Evolutionary conservation across 2,329 filamentous ascomycete species (phyloP).

Genomic region (Tympanopsis confertula): DNA sequence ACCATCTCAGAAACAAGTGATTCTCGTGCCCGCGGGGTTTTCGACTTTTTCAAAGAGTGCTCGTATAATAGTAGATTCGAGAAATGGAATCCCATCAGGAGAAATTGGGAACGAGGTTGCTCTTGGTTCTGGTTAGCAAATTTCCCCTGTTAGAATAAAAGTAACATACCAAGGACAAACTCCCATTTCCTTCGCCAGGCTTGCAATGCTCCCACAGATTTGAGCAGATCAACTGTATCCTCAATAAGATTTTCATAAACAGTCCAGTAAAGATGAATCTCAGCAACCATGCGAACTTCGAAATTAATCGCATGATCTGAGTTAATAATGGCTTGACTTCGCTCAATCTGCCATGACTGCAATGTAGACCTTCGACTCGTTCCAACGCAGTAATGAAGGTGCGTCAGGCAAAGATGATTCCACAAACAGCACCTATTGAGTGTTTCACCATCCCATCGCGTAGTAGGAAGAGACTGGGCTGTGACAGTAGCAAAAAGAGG

Average conservation of each 20-base stretch:
- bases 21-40: conserved; percentile 17
- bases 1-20: conserved; percentile 26
- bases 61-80: conserved; percentile 28
- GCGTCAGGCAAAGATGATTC: conserved; percentile 29
- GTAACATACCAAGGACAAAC: conserved; percentile 19
- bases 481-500: conserved; percentile 14
- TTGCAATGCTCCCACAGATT: conserved; percentile 18
- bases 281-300: conserved; percentile 30
- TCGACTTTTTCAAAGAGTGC: conserved; percentile 21
- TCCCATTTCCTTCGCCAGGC: conserved; percentile 25
- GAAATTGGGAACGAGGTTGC: conserved; percentile 28
- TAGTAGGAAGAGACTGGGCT: conserved; percentile 2
- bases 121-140: conserved; percentile 10
- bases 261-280: conserved; percentile 30
- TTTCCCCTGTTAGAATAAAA: background rate
- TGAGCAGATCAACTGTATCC: conserved; percentile 16
- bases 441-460: conserved; percentile 8
- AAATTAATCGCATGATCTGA: conserved; percentile 27
- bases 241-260: conserved; percentile 24
- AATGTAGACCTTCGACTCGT: conserved; percentile 24
- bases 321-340: conserved; percentile 20
- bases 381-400: conserved; percentile 32
- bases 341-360: conserved; percentile 20
- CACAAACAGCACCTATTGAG: conserved; percentile 22
- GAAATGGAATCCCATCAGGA: conserved; percentile 32